Base-by-base conservation (phyloP, 2,329 filamentous ascomycete species). In the Phoma sp. region DNA sequence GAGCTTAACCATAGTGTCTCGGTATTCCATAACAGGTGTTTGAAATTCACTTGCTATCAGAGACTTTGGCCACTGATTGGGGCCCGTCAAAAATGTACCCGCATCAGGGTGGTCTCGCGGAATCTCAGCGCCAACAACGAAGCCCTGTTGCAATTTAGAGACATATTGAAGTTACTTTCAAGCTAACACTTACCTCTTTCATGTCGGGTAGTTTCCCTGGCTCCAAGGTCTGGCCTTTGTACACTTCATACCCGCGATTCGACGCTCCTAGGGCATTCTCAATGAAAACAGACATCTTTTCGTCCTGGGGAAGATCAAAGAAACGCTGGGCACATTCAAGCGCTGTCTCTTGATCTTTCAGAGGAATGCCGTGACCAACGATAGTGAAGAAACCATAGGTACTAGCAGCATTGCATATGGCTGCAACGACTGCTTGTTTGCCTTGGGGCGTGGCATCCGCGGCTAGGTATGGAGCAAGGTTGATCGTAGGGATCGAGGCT, bases 361-460 rank as follows among this genome's bases (percentile, higher is more conserved):
- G 15, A 31, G 58, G 53, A 15, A 64, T 60, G 29, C 54, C 54
- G 25, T 64, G 61, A 24, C 61, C 58, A 6, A 43, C 38, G 17
- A 56, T 45, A n/a, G 53, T 53, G 54, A 64, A 61, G 35, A 64
- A 64, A 19, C 61, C 61, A 51, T 54, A 64, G 9, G 58, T 36
- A 15, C n/a, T 17, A 17, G 32, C 39, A 2, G 59, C 56, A 50
- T 52, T 27, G 21, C 43, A 32, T n/a, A 62, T 40, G n/a, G 54
- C 38, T 12, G 37, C 35, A 24, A 62, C 53, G n/a, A 62, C 59
- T n/a, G 29, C 0, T 15, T 54, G 21, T 19, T 40, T 29, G 12
- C 2, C 33, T 25, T 41, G 40, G 4, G 36, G 6, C 7, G 40
- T 45, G 27, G 41, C 55, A n/a, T 41, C 32, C 17, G 13, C 24